Base-by-base conservation (phyloP, 2,329 filamentous ascomycete genomes). In the Epichloe glyceriae region DNA sequence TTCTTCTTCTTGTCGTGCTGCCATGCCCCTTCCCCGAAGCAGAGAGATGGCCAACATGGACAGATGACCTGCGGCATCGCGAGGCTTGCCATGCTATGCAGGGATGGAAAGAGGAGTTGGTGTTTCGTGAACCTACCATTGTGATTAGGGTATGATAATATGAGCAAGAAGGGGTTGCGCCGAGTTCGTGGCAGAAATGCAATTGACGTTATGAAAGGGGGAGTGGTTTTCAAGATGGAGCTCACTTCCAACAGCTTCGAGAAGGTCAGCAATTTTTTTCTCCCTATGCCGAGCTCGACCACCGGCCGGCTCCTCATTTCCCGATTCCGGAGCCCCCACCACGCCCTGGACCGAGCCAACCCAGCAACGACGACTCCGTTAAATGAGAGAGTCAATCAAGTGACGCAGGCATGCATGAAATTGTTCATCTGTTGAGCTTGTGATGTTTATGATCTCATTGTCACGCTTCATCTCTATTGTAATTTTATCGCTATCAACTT, bases 211-310 rank as follows among this genome's bases (percentile, higher is more conserved):
- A 17, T 35, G 44, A 47, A 48, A 47, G n/a, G 48, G 40, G 44
- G 26, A 5, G 20, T 6, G 5, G 20, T 22, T 44, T 41, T 19
- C 5, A 45, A 39, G 40, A 37, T 64, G 64, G 64, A 63, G 58
- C 62, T 66, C 56, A 61, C 56, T 67, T 67, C 67, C 53, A 69
- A 68, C 58, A 67, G 64, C 67, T 69, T 69, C 66, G 64, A 69
- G 64, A 68, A 66, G 58, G 58, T 54, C 57, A 59, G 60, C 62
- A 67, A 67, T 66, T 67, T 68, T 67, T 68, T 61, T 43, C 49
- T 37, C 17, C 37, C 33, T 30, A 38, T 30, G 20, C 17, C 56
- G 54, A 55, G 52, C 57, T 57, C 15, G 33, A 47, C 46, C 41
- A 39, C 52, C 42, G 20, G 14, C 55, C 62, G 63, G 64, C 58